Evolutionary conservation across 2,329 filamentous ascomycete genomes (phyloP).

Genomic region (Ophiostoma triangulosporum): DNA sequence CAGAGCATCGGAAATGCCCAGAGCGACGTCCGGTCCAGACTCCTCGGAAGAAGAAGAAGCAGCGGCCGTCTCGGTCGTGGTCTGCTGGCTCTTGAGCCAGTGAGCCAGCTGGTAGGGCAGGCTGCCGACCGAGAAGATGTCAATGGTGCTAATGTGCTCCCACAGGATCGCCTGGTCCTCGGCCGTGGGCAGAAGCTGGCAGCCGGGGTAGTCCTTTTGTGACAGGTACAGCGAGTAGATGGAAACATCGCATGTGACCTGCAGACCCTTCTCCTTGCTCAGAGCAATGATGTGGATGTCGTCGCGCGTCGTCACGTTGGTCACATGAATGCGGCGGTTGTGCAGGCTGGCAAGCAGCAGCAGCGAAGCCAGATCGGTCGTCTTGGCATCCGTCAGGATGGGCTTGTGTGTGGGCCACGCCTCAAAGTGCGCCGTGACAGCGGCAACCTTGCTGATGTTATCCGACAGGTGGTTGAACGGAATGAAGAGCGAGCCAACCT

Average conservation of each 20-base stretch:
- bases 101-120: slow-evolving; percentile 62
- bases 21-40: slow-evolving; percentile 32
- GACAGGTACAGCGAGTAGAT: slow-evolving; percentile 67
- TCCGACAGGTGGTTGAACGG: slow-evolving; percentile 71
- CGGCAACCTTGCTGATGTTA: slow-evolving; percentile 73
- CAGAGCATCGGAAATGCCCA: slow-evolving; percentile 60
- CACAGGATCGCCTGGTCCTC: slow-evolving; percentile 61
- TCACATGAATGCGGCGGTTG: slow-evolving; percentile 65
- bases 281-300: slow-evolving; percentile 66
- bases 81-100: slow-evolving; percentile 25
- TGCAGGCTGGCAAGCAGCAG: slow-evolving; percentile 66
- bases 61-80: background rate
- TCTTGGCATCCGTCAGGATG: slow-evolving; percentile 69
- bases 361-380: slow-evolving; percentile 59
- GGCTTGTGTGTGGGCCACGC: slow-evolving; percentile 67
- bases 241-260: slow-evolving; percentile 72
- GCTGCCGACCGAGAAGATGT: slow-evolving; percentile 68
- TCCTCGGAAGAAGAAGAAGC: slow-evolving; percentile 19
- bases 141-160: slow-evolving; percentile 59
- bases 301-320: slow-evolving; percentile 67
- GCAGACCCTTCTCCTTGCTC: slow-evolving; percentile 68
- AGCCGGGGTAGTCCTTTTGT: slow-evolving; percentile 55
- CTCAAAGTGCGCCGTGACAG: slow-evolving; percentile 66
- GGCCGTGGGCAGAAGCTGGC: slow-evolving; percentile 49
- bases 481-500: slow-evolving; percentile 70